Conservation (phyloP, 2,329 filamentous ascomycete genomes). For the Canariomyces notabilis region DNA sequence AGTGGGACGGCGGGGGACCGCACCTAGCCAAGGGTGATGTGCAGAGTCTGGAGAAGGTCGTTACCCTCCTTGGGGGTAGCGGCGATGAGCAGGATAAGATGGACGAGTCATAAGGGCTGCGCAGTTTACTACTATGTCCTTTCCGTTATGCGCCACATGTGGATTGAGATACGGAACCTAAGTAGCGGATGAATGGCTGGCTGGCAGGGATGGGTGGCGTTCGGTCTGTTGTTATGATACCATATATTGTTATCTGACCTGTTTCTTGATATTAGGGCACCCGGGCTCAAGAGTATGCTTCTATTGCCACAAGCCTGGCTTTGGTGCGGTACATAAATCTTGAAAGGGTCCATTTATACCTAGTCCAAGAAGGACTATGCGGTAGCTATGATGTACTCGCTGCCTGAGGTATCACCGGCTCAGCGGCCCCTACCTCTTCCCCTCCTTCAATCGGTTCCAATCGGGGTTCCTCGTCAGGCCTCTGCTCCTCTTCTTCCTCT, state of each 20-base stretch:
- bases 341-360: too few species aligned
- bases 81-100: conserved; percentile 23
- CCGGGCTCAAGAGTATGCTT: not conserved
- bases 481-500: conserved; percentile 5
- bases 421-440: not conserved
- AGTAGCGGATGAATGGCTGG: not conserved
- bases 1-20: conserved; percentile 55
- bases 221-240: conserved; percentile 7
- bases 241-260: not conserved
- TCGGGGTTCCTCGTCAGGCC: conserved; percentile 4
- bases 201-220: not conserved
- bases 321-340: not conserved
- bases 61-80: conserved; percentile 39
- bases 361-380: too few species aligned
- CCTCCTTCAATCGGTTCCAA: conserved; percentile 8
- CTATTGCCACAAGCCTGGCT: not conserved
- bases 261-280: not conserved
- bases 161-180: not conserved
- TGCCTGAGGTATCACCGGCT: not conserved
- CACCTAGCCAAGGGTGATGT: conserved; percentile 49
- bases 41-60: conserved; percentile 50
- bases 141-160: too few species aligned
- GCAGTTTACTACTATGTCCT: too few species aligned
- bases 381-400: not conserved
- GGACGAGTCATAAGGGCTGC: conserved; percentile 25